Conservation (phyloP, 2,329 filamentous ascomycete species). For the Chalara sp. region DNA sequence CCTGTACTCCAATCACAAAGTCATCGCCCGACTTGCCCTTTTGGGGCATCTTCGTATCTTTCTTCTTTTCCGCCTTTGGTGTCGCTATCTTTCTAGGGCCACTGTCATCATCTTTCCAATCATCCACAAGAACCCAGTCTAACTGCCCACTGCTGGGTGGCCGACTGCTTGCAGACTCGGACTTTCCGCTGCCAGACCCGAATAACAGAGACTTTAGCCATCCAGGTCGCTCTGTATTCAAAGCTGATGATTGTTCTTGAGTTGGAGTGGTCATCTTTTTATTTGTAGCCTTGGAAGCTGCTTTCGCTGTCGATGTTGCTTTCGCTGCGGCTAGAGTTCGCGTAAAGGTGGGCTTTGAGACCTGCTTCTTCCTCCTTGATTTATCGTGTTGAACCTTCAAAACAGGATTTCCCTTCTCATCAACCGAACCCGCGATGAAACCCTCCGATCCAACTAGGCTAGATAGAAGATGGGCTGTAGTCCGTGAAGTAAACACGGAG, state of each 20-base stretch:
- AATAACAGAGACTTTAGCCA: slow-evolving; percentile 42
- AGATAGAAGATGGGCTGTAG: slow-evolving; percentile 86
- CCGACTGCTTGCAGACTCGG: slow-evolving; percentile 46
- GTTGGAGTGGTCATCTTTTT: slow-evolving; percentile 22
- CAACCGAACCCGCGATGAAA: slow-evolving; percentile 51
- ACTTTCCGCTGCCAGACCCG: slow-evolving; percentile 25
- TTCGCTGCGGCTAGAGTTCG: slow-evolving; percentile 22
- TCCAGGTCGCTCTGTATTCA: slow-evolving; percentile 22
- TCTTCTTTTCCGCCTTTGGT: slow-evolving; percentile 34
- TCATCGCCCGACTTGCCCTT: slow-evolving; percentile 41
- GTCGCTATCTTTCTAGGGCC: slow-evolving; percentile 28
- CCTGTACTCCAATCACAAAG: slow-evolving; percentile 78
- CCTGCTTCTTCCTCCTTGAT: slow-evolving; percentile 22
- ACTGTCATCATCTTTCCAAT: slow-evolving; percentile 53
- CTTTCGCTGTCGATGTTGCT: slow-evolving; percentile 21
- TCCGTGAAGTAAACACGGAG: slow-evolving; percentile 89
- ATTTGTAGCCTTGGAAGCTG: slow-evolving; percentile 19
- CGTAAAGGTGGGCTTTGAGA: slow-evolving; percentile 22
- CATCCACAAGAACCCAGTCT: slow-evolving; percentile 65
- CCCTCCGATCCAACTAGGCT: slow-evolving; percentile 71
- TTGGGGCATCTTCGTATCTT: slow-evolving; percentile 20
- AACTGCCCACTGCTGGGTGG: slow-evolving; percentile 68
- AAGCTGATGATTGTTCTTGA: slow-evolving; percentile 12
- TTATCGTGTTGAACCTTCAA: slow-evolving; percentile 40
- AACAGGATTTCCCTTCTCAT: slow-evolving; percentile 52